Evolutionary conservation across 2,329 filamentous ascomycete species (phyloP).

Genomic region (Talaromyces sp.): DNA sequence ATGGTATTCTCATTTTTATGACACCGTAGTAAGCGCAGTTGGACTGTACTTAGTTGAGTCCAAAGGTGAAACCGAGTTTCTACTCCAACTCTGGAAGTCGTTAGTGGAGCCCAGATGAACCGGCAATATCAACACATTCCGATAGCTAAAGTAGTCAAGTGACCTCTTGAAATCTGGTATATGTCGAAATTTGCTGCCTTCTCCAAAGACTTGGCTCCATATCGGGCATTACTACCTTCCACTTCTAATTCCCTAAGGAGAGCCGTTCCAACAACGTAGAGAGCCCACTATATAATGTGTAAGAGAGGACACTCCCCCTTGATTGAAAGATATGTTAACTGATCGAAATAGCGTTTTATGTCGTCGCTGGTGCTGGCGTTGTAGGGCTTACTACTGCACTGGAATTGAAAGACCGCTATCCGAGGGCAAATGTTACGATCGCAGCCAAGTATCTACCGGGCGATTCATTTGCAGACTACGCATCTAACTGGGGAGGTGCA

Average conservation of each 20-base stretch:
- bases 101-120: not conserved
- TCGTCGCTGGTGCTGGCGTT: conserved; percentile 17
- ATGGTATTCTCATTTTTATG: not conserved
- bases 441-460: conserved; percentile 17
- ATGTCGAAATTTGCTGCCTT: not conserved
- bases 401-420: conserved; percentile 17
- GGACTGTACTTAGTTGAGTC: not conserved
- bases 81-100: not conserved
- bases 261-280: not conserved
- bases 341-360: conserved; percentile 12
- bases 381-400: conserved; percentile 18
- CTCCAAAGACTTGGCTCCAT: not conserved
- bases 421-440: conserved; percentile 13
- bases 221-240: not conserved
- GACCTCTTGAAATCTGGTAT: not conserved
- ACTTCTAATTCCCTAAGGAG: not conserved
- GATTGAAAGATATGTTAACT: not conserved
- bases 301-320: not conserved
- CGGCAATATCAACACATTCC: not conserved
- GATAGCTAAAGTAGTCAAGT: not conserved
- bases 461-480: conserved; percentile 16
- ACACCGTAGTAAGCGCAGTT: no score
- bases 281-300: not conserved
- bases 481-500: conserved; percentile 17
- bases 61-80: not conserved